Evolutionary conservation across 2,329 filamentous ascomycete genomes (phyloP).

Genomic region (Phialemoniopsis sp.): DNA sequence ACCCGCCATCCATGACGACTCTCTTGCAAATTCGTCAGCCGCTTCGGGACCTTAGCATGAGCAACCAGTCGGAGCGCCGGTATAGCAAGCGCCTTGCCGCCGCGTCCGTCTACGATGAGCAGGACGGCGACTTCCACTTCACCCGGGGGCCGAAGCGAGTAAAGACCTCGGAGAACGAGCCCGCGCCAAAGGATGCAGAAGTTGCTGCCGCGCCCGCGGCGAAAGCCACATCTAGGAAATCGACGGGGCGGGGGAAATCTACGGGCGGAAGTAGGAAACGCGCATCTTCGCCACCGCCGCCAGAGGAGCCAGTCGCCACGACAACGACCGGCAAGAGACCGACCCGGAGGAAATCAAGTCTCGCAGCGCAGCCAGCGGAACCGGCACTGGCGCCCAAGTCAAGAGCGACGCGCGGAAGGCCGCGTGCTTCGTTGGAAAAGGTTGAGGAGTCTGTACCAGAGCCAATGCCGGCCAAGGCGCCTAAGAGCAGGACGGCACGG

Average conservation of each 20-base stretch:
- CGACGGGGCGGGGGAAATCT: slow-evolving; percentile 23
- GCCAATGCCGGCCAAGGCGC: slow-evolving; percentile 3
- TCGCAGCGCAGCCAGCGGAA: slow-evolving; percentile 28
- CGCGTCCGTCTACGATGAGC: slow-evolving; percentile 57
- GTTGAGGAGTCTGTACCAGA: slow-evolving; percentile 14
- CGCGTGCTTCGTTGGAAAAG: slow-evolving; percentile 37
- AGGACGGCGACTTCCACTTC: slow-evolving; percentile 75
- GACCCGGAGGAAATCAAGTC: slow-evolving; percentile 33
- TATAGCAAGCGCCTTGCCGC: slow-evolving; percentile 60
- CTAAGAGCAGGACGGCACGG: slow-evolving; percentile 2
- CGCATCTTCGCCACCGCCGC: slow-evolving; percentile 17
- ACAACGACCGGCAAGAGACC: slow-evolving; percentile 14
- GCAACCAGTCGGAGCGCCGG: slow-evolving; percentile 56
- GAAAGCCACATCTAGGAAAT: slow-evolving; percentile 37
- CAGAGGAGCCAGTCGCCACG: background rate
- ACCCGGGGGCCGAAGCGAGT: slow-evolving; percentile 62
- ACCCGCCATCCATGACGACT: slow-evolving; percentile 64
- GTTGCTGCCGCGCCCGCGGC: slow-evolving; percentile 28
- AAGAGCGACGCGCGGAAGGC: slow-evolving; percentile 35
- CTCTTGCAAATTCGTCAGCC: slow-evolving; percentile 60
- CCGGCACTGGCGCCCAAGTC: slow-evolving; percentile 28
- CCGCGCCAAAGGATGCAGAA: slow-evolving; percentile 32
- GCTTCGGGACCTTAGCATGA: slow-evolving; percentile 67
- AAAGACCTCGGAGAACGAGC: slow-evolving; percentile 43
- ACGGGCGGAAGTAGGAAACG: slow-evolving; percentile 20